Evolutionary conservation across 257 asterid genomes (phyloP).

Genomic region (Voacanga thouarsii): DNA sequence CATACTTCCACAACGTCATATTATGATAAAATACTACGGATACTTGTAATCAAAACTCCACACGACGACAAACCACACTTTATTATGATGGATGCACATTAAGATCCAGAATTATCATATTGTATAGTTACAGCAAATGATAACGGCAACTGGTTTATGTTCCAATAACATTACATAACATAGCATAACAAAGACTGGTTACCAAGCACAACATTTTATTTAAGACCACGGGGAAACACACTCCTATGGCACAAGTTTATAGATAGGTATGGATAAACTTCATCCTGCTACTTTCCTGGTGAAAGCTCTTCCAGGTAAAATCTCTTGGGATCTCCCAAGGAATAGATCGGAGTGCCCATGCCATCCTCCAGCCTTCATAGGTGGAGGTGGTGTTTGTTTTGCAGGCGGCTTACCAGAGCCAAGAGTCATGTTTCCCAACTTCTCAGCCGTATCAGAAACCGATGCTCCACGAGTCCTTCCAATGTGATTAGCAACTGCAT

Average conservation of each 20-base stretch:
- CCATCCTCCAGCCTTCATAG: slow-evolving; percentile 91
- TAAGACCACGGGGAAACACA: neutral
- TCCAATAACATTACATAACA: neutral
- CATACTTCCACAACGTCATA: no score
- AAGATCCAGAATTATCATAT: neutral
- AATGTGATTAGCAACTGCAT: slow-evolving; percentile 21
- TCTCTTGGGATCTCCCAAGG: slow-evolving; percentile 51
- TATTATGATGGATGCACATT: neutral
- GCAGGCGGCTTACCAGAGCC: slow-evolving; percentile 42
- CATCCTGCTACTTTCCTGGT: slow-evolving; percentile 68
- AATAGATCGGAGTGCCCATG: slow-evolving; percentile 45
- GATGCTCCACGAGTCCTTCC: slow-evolving; percentile 30
- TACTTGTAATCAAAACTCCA: no score
- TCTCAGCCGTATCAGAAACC: slow-evolving; percentile 51
- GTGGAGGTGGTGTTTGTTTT: slow-evolving; percentile 50
- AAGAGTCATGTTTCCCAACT: slow-evolving; percentile 53
- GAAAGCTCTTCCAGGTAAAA: slow-evolving; percentile 51
- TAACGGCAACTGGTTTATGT: neutral
- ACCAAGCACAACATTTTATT: neutral
- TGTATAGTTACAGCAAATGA: neutral
- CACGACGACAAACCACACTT: no score
- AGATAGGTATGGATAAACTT: neutral
- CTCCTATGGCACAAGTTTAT: neutral
- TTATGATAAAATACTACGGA: no score
- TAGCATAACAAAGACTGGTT: neutral